Evolutionary conservation across 768 basidiomycete genomes (phyloP), one percentile per base, ranked within the genome.

Genomic region (Boletus sensibilis): DNA sequence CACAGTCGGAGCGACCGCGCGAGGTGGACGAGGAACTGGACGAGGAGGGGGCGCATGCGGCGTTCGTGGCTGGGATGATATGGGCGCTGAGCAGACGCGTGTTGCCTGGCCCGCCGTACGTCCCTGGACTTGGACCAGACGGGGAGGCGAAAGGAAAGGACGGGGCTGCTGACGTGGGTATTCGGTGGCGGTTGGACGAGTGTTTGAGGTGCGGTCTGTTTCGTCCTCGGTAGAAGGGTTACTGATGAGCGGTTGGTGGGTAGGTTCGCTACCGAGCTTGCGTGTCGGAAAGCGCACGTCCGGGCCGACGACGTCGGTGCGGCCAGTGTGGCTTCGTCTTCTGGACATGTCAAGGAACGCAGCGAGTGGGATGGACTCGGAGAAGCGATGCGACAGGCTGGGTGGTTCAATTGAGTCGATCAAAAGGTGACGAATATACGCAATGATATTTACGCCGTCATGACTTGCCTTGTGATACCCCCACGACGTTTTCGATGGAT

Each of bases 61-160:
- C 90, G 4, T 92, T 92, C 62, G 81, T 91, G n/a, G 86, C 88
- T 0, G 92, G 90, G 9, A 92, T 94, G 90, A 88, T 94, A 52
- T 93, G 83, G 69, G 83, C 90, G 0, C 67, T 94, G 61, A 91
- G 86, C 53, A 75, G 90, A 61, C 78, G 83, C 43, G 73, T 91
- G 50, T 72, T 86, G 45, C 91, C 91, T 33, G 90, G 92, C 0
- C 71, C 81, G 10, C 92, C 89, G n/a, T 93, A 89, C 69, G 85
- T 84, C 10, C 88, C 86, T 4, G 62, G 62, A 4, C 35, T 38
- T 10, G 51, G 38, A 54, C 13, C 47, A 6, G 56, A 63, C 12
- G 56, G 41, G 14, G 69, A 68, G 14, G 47, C 37, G 16, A 63
- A 65, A 23, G 54, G 63, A 29, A 83, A 81, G 47, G 73, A 72